These are phyloP conservation scores for Chrysosporium keratinophilum DNA, from an alignment of 2,329 filamentous ascomycete genomes.

Conservation along the genomic window DNA sequence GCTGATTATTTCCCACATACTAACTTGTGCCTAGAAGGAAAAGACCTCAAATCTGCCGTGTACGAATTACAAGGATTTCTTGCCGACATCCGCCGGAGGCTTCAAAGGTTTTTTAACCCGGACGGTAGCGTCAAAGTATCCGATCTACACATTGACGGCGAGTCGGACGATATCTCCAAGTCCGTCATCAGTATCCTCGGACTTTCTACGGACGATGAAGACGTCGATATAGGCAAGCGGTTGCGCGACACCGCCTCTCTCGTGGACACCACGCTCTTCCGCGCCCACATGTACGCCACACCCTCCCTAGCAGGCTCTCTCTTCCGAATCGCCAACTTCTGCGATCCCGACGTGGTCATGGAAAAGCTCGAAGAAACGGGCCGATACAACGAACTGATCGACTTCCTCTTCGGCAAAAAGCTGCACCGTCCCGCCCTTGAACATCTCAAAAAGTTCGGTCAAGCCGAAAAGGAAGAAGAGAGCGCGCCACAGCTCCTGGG, in stretches of 20 bases:
- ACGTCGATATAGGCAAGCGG: constrained; percentile 55
- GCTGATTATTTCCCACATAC: constrained; percentile 1
- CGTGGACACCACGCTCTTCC: constrained; percentile 89
- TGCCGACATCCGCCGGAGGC: constrained; percentile 63
- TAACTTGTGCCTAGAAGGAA: constrained; percentile 52
- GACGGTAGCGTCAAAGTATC: constrained; percentile 42
- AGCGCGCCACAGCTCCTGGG: constrained; percentile 55
- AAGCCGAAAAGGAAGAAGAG: constrained; percentile 23
- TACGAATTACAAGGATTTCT: constrained; percentile 78
- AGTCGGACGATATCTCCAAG: constrained; percentile 33
- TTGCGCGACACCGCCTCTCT: constrained; percentile 67
- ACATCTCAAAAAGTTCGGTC: constrained; percentile 68
- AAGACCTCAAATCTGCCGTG: constrained; percentile 72
- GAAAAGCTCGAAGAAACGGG: constrained; percentile 81
- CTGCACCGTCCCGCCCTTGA: constrained; percentile 79
- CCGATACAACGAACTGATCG: constrained; percentile 87
- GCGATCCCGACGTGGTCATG: constrained; percentile 89
- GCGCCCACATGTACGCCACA: constrained; percentile 85
- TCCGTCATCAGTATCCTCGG: constrained; percentile 39
- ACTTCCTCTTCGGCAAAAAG: constrained; percentile 93
- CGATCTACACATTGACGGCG: constrained; percentile 23
- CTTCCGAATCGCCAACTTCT: constrained; percentile 94
- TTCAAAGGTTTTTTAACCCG: constrained; percentile 50
- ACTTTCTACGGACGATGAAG: constrained; percentile 41
- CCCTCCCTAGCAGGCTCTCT: constrained; percentile 77